Evolutionary conservation across 2,329 filamentous ascomycete species (phyloP).

Genomic region (Plectosphaerella plurivora): DNA sequence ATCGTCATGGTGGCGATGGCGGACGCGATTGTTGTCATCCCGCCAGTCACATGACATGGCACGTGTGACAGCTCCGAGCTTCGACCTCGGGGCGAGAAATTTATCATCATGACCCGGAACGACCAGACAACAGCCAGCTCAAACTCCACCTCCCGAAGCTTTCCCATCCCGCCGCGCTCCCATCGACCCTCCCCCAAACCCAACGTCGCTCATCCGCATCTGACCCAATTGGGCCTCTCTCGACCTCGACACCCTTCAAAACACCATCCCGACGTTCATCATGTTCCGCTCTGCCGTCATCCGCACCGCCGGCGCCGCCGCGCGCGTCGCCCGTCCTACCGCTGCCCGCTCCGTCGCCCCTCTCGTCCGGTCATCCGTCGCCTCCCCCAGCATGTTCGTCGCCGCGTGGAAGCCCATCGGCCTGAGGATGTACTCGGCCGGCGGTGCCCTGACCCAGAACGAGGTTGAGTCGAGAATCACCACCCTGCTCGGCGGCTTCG

Average conservation of each 20-base stretch:
- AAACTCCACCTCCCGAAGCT: constrained; percentile 1
- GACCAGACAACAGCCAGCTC: not conserved
- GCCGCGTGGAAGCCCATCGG: constrained; percentile 62
- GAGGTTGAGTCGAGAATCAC: constrained; percentile 92
- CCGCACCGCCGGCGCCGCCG: constrained; percentile 64
- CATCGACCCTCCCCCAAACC: not conserved
- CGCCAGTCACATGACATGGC: constrained; percentile 7
- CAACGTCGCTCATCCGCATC: not conserved
- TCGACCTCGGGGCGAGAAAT: constrained; percentile 12
- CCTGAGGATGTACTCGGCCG: constrained; percentile 83
- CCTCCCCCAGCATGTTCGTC: constrained; percentile 54
- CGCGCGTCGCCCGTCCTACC: constrained; percentile 43
- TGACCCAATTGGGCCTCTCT: not conserved
- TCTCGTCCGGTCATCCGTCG: constrained; percentile 43
- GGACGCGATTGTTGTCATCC: not conserved
- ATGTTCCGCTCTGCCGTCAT: constrained; percentile 92
- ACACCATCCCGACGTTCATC: constrained; percentile 24
- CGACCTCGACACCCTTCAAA: not conserved
- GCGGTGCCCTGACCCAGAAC: constrained; percentile 69
- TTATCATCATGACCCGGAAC: constrained; percentile 11
- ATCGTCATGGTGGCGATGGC: not conserved
- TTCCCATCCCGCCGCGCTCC: not conserved
- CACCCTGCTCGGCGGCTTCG: constrained; percentile 89
- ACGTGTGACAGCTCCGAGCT: constrained; percentile 7
- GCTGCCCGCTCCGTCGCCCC: constrained; percentile 53